These are phyloP conservation scores for Penicillium egyptiacum DNA, from an alignment of 495 filamentous ascomycete genomes.

Conservation along the genomic window DNA sequence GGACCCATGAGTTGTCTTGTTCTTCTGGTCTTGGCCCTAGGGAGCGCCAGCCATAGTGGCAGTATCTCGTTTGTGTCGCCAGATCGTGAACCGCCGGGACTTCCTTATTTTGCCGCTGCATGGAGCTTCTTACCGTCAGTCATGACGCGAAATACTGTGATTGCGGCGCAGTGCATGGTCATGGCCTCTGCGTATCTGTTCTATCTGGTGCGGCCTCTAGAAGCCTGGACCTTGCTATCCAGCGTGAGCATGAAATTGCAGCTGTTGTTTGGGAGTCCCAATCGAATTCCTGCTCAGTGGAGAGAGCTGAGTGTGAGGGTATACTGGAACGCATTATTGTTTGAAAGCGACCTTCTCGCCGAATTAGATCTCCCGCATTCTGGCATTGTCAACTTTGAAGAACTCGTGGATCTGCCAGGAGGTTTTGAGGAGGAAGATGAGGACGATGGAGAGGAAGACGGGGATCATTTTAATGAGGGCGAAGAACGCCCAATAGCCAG, in stretches of 20 bases:
- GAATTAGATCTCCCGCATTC: constrained; percentile 81
- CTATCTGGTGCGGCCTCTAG: constrained; percentile 75
- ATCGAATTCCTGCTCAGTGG: constrained; percentile 64
- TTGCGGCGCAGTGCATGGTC: constrained; percentile 75
- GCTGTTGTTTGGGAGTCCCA: constrained; percentile 68
- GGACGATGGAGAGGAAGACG: constrained; percentile 52
- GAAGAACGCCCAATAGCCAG: constrained; percentile 14
- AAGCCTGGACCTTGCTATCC: constrained; percentile 78
- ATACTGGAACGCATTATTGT: constrained; percentile 80
- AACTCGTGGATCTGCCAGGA: constrained; percentile 72
- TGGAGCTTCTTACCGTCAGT: constrained; percentile 74
- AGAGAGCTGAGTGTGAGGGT: constrained; percentile 72
- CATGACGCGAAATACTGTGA: constrained; percentile 75
- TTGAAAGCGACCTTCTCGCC: constrained; percentile 78
- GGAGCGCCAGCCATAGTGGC: constrained; percentile 66
- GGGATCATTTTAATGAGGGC: constrained; percentile 13
- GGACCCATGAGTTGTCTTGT: constrained; percentile 81
- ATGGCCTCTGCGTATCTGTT: constrained; percentile 78
- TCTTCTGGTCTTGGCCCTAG: constrained; percentile 74
- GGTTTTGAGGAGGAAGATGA: constrained; percentile 63
- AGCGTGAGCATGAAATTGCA: constrained; percentile 80
- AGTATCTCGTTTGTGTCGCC: constrained; percentile 71
- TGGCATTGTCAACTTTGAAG: constrained; percentile 76
- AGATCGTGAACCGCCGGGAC: constrained; percentile 72
- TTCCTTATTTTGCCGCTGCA: constrained; percentile 76